Conservation (phyloP, 257 asterid genomes). For the Vinca minor region DNA sequence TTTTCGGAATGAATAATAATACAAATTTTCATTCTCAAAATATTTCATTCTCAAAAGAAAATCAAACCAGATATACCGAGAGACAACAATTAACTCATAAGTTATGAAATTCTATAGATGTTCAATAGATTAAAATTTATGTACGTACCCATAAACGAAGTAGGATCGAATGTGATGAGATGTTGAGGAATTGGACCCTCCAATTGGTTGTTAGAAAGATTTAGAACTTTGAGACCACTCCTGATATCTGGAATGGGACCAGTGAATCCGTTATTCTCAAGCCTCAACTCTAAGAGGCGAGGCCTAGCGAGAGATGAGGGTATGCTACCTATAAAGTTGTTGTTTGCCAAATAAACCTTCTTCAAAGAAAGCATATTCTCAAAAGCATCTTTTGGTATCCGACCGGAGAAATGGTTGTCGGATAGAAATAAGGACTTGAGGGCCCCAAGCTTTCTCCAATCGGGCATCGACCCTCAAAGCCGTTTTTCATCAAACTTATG, state of each 20-base stretch:
- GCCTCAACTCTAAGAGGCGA: conserved; percentile 48
- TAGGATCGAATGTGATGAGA: conserved; percentile 41
- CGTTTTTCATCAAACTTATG: conserved; percentile 63
- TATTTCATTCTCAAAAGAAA: no score
- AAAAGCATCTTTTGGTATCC: conserved; percentile 54
- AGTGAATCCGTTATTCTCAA: conserved; percentile 60
- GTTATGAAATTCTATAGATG: not conserved
- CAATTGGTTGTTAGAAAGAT: conserved; percentile 66
- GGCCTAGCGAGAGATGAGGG: conserved; percentile 59
- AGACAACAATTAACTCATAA: no score
- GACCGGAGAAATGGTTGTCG: conserved; percentile 55
- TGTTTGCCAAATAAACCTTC: conserved; percentile 56
- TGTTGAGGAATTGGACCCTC: conserved; percentile 62
- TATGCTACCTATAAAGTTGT: conserved; percentile 49
- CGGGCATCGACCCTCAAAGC: conserved; percentile 76
- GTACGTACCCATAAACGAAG: conserved; percentile 47
- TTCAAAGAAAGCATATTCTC: conserved; percentile 63
- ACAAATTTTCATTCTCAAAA: no score
- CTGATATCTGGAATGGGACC: conserved; percentile 52
- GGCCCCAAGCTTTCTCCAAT: conserved; percentile 70
- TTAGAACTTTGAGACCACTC: conserved; percentile 35
- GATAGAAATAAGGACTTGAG: conserved; percentile 64
- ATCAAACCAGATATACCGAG: no score
- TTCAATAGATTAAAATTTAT: no score
- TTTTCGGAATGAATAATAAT: no score